These are phyloP conservation scores for Pseudocercospora eumusae DNA, from an alignment of 2,329 filamentous ascomycete genomes.

Conservation along the genomic window DNA sequence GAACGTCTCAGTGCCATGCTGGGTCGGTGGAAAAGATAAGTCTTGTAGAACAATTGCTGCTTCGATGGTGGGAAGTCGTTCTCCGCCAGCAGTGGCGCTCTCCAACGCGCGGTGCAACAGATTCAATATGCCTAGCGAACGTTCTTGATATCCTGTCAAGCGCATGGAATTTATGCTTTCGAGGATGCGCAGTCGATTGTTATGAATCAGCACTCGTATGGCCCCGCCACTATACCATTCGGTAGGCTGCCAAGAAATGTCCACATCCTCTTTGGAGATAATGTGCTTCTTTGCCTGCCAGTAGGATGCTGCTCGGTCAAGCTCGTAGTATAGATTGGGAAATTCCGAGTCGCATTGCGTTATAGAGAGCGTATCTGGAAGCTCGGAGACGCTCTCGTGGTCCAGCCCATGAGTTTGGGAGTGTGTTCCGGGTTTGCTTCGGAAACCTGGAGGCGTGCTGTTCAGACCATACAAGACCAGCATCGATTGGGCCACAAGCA, in stretches of 20 bases:
- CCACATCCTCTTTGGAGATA: slow-evolving; percentile 29
- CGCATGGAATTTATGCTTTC: slow-evolving; percentile 29
- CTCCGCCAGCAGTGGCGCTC: slow-evolving; percentile 40
- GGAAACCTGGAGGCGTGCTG: not conserved
- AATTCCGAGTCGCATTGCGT: slow-evolving; percentile 34
- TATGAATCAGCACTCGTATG: slow-evolving; percentile 31
- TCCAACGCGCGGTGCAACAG: slow-evolving; percentile 49
- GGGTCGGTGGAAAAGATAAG: slow-evolving; percentile 26
- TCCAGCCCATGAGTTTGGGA: not conserved
- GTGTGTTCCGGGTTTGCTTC: not conserved
- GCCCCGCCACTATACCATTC: slow-evolving; percentile 21
- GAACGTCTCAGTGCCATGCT: slow-evolving; percentile 24
- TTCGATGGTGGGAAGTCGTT: slow-evolving; percentile 49
- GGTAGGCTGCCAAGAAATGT: slow-evolving; percentile 14
- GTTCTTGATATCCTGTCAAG: slow-evolving; percentile 24
- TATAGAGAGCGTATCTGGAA: not conserved
- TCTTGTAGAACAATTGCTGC: slow-evolving; percentile 52
- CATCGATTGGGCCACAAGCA: not conserved
- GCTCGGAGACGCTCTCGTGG: not conserved
- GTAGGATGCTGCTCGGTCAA: slow-evolving; percentile 32
- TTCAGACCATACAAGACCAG: not conserved
- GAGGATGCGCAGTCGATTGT: slow-evolving; percentile 33
- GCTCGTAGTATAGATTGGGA: slow-evolving; percentile 35
- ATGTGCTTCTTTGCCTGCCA: slow-evolving; percentile 24
- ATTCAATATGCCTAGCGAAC: slow-evolving; percentile 43